Base-by-base conservation (phyloP, 1,139 yeast species). In the Sugiyamaella grinbergsii region DNA sequence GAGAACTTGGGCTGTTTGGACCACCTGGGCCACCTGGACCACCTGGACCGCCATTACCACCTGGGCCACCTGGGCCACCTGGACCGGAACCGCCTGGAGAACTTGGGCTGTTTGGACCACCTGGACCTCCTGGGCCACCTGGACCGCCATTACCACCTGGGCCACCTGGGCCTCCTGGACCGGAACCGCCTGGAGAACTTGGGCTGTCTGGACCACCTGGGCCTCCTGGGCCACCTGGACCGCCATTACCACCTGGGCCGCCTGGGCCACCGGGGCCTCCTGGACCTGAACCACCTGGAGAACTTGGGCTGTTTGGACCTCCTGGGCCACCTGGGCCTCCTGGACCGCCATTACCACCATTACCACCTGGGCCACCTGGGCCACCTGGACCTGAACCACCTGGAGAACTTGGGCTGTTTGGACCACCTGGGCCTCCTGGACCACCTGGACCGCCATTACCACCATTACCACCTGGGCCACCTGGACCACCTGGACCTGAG, bases 11-110 rank as follows among this genome's bases (percentile, higher is more conserved):
- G n/a, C 51, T 45, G 2, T 48, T 46, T 3, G 19, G 42, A 4
- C 57, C 52, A 10, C 54, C 52, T 51, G 37, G 64, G 45, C 51
- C 57, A 56, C 52, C 57, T 56, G 42, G 54, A 20, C 60, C 24
- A 45, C 52, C 53, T 63, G 54, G 28, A 49, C 50, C 50, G 7
- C 52, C 58, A 18, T 32, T 32, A 13, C 54, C 53, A 15, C 58
- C 54, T 15, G 53, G 22, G 49, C 53, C 52, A 8, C 52, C 58
- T 18, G 46, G 51, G 10, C 53, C 51, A 18, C 55, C 55, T 7
- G 41, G 40, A 16, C 50, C 54, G 4, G 42, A 36, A n/a, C 54
- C 51, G 7, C 58, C 55, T 20, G 37, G 41, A n/a, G 50, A 46
- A n/a, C 53, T 54, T 2, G 47, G 39, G 13, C 51, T 49, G 4